phyloP scores from a whole-genome alignment of 768 basidiomycete genomes.

The Lactifluus rugatus region DNA sequence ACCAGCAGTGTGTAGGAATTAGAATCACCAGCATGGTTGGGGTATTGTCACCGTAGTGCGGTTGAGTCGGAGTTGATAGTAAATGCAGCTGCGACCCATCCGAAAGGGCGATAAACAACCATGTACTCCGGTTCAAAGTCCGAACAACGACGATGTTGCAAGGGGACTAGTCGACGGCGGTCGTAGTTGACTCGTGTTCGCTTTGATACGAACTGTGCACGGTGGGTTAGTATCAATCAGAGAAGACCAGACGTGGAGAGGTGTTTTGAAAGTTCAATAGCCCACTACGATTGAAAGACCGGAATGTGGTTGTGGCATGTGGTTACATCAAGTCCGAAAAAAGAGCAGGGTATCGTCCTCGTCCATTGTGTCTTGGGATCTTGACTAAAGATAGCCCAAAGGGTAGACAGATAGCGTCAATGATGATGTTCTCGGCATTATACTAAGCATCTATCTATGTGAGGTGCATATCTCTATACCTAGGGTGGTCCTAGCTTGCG shows the following conservation, averaged over 20 bases:
- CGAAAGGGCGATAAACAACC: background rate
- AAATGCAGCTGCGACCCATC: background rate
- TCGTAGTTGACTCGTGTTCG: too few species aligned
- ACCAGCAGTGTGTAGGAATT: background rate
- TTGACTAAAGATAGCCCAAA: too few species aligned
- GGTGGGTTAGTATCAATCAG: background rate
- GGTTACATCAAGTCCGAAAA: background rate
- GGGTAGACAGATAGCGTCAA: too few species aligned
- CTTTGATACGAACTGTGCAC: background rate
- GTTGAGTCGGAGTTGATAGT: background rate
- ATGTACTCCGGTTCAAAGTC: background rate
- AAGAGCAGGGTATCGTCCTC: background rate
- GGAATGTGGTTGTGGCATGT: too few species aligned
- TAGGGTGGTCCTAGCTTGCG: too few species aligned
- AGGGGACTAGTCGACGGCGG: too few species aligned
- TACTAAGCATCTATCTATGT: too few species aligned
- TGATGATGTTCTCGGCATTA: too few species aligned
- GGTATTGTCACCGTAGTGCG: background rate
- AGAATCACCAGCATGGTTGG: background rate
- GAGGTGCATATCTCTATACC: too few species aligned
- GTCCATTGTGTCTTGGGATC: too few species aligned
- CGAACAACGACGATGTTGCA: background rate
- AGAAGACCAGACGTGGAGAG: background rate
- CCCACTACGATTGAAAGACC: background rate
- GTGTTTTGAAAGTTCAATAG: background rate